Evolutionary conservation across 208 protist genomes (phyloP).

Genomic region (Trichomonas gallinae): DNA sequence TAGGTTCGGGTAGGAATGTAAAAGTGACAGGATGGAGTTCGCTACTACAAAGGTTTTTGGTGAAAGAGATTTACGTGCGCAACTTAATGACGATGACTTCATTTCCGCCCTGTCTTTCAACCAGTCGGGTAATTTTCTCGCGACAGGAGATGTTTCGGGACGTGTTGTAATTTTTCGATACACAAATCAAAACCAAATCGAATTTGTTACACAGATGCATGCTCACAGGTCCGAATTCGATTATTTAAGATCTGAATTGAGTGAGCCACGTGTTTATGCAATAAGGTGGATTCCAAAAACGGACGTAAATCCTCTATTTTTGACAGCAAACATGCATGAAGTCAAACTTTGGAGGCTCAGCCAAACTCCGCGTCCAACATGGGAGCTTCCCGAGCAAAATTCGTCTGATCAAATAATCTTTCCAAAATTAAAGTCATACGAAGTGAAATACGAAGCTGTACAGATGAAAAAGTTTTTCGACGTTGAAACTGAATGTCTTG

Average conservation of each 20-base stretch:
- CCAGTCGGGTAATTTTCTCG: neutral
- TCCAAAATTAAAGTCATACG: neutral
- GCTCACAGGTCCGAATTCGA: neutral
- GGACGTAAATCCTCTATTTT: neutral
- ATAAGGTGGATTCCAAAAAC: neutral
- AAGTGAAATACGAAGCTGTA: neutral
- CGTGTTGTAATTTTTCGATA: neutral
- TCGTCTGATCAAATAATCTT: neutral
- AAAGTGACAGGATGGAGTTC: neutral
- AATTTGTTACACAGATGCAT: neutral
- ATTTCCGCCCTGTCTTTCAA: neutral
- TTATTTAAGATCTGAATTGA: neutral
- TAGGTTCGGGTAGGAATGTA: too few species aligned
- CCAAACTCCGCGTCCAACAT: neutral
- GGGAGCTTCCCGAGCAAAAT: neutral
- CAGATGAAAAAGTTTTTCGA: neutral
- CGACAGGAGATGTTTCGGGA: neutral
- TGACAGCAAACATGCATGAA: neutral
- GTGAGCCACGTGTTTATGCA: neutral
- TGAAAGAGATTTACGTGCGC: neutral
- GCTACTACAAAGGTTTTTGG: neutral
- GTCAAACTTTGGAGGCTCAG: neutral
- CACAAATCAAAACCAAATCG: neutral
- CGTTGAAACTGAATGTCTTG: neutral
- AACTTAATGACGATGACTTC: neutral